Percentiles rank a stretch among this genome's conserved stretches.
Evolutionary conservation across 192 early-diverging fungal species (phyloP).

Genomic region (Cetraspora pellucida): DNA sequence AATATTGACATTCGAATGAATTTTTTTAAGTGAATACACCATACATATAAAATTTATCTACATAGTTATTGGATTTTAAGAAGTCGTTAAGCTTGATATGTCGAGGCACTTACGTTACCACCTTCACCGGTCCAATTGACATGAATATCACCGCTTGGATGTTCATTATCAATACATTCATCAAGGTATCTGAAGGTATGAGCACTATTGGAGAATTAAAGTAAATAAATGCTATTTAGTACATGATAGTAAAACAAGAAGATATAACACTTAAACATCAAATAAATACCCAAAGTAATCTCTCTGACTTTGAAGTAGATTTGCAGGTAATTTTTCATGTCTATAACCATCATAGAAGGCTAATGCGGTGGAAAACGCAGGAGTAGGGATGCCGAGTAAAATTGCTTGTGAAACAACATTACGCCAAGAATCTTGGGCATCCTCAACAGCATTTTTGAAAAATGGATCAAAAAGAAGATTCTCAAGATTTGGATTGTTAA

Average conservation of each 20-base stretch:
- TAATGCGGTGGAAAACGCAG: slow-evolving; percentile 87
- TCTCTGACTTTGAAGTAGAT: slow-evolving; percentile 93
- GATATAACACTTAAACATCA: no score
- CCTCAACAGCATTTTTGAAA: slow-evolving; percentile 90
- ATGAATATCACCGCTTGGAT: slow-evolving; percentile 62
- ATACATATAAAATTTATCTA: no score
- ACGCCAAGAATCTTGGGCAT: slow-evolving; percentile 86
- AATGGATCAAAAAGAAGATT: slow-evolving; percentile 96
- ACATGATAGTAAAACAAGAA: neutral
- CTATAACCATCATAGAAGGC: slow-evolving; percentile 98
- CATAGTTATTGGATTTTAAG: neutral
- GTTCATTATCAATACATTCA: slow-evolving; percentile 25
- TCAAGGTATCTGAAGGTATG: slow-evolving; percentile 35
- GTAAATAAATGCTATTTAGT: neutral
- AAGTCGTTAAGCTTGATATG: slow-evolving; percentile 54
- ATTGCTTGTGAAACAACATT: slow-evolving; percentile 80
- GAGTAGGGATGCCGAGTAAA: slow-evolving; percentile 86
- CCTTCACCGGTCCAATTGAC: slow-evolving; percentile 99
- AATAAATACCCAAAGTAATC: slow-evolving; percentile 86
- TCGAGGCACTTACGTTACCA: slow-evolving; percentile 61
- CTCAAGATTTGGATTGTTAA: slow-evolving; percentile 80
- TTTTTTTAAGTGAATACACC: no score
- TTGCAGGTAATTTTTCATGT: slow-evolving; percentile 85
- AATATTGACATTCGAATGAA: no score
- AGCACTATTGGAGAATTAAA: neutral